Evolutionary conservation across 257 asterid species (phyloP).

Genomic region (Voacanga thouarsii): DNA sequence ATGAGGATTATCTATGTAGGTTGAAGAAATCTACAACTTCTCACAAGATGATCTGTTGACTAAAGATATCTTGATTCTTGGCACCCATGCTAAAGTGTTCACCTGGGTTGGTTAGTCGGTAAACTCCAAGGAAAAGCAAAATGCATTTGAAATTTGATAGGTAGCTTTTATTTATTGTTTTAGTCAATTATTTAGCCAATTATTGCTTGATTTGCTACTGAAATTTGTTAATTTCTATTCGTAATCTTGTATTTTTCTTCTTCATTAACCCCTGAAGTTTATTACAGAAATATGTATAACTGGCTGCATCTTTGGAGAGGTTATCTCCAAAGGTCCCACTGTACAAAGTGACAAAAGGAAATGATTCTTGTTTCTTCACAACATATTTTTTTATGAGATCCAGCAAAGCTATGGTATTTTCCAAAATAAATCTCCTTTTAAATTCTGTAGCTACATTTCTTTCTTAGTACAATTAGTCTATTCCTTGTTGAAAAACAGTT

Average conservation of each 20-base stretch:
- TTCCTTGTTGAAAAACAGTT: not conserved
- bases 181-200: not conserved
- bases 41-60: slow-evolving; percentile 96
- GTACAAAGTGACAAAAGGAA: slow-evolving; percentile 85
- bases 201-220: not conserved
- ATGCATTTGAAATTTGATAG: slow-evolving; percentile 85
- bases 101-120: slow-evolving; percentile 96
- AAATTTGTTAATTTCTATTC: slow-evolving; percentile 16
- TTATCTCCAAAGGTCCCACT: slow-evolving; percentile 76
- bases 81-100: slow-evolving; percentile 87
- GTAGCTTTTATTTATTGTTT: slow-evolving; percentile 27
- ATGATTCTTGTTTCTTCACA: slow-evolving; percentile 95
- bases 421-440: slow-evolving; percentile 15
- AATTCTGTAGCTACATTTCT: slow-evolving; percentile 10
- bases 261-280: slow-evolving; percentile 26
- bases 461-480: not conserved
- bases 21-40: slow-evolving; percentile 91
- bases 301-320: slow-evolving; percentile 90
- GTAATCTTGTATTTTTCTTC: slow-evolving; percentile 11
- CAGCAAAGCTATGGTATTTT: slow-evolving; percentile 92
- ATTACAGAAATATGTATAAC: slow-evolving; percentile 75
- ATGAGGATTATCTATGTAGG: slow-evolving; percentile 31
- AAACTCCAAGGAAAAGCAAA: slow-evolving; percentile 79
- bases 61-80: slow-evolving; percentile 84
- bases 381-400: slow-evolving; percentile 89